phyloP scores from a whole-genome alignment of 2,329 filamentous ascomycete species.

The Penicillium rolfsii region DNA sequence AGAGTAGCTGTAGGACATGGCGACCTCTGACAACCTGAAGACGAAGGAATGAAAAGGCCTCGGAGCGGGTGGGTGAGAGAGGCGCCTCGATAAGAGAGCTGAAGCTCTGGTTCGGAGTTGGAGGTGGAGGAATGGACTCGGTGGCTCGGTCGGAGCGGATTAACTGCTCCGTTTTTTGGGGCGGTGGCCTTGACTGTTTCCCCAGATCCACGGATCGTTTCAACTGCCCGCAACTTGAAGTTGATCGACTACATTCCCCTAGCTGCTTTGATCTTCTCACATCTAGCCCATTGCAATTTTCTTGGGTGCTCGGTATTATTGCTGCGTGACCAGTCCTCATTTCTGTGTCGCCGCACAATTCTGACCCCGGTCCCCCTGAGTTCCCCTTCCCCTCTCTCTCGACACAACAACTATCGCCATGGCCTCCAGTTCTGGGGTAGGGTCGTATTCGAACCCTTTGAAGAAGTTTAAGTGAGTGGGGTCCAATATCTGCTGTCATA shows the following conservation, averaged over 20 bases:
- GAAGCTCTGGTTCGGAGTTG: constrained; percentile 22
- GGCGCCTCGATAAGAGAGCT: constrained; percentile 26
- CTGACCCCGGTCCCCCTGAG: constrained; percentile 37
- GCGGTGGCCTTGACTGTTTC: constrained; percentile 25
- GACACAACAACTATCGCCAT: constrained; percentile 58
- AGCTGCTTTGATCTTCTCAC: constrained; percentile 5
- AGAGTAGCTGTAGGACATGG: constrained; percentile 75
- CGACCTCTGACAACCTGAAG: constrained; percentile 33
- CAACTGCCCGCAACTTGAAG: constrained; percentile 5
- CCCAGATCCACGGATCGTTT: constrained; percentile 35
- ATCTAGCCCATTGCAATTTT: constrained; percentile 2
- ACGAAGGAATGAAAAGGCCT: constrained; percentile 28
- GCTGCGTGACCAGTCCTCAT: constrained; percentile 6
- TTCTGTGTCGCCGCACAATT: constrained; percentile 1
- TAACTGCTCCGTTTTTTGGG: constrained; percentile 33
- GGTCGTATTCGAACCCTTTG: constrained; percentile 96
- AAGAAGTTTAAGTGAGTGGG: constrained; percentile 96
- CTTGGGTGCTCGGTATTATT: constrained; percentile 2
- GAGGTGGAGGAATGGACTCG: constrained; percentile 26
- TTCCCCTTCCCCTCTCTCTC: constrained; percentile 16
- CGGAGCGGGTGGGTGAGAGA: constrained; percentile 16
- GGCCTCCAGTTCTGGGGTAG: constrained; percentile 72
- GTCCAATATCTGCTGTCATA: neutral
- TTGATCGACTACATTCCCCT: constrained; percentile 15
- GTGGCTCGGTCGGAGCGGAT: constrained; percentile 38